Evolutionary conservation across 805 yeast genomes (phyloP).

Genomic region (Priceomyces carsonii): DNA sequence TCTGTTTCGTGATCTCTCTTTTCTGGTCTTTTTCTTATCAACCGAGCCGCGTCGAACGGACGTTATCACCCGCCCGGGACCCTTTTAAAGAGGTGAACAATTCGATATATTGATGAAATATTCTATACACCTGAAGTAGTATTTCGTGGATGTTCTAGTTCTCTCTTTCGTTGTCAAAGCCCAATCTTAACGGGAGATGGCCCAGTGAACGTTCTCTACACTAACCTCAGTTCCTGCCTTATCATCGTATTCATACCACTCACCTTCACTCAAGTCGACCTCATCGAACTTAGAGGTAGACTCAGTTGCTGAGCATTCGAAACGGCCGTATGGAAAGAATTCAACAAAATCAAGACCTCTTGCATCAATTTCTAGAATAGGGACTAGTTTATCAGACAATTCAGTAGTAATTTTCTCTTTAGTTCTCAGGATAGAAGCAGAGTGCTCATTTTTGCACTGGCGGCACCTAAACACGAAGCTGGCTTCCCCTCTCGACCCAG

Average conservation of each 20-base stretch:
- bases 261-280: conserved; percentile 74
- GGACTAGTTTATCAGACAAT: conserved; percentile 36
- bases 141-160: too few species aligned
- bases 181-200: conserved; percentile 43
- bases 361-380: conserved; percentile 71
- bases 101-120: too few species aligned
- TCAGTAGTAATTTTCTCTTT: conserved; percentile 37
- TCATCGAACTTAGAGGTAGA: conserved; percentile 55
- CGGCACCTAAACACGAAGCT: conserved; percentile 78
- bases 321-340: conserved; percentile 68
- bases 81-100: too few species aligned
- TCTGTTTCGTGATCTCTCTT: too few species aligned
- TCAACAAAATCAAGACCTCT: conserved; percentile 78
- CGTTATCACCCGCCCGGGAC: too few species aligned
- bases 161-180: too few species aligned
- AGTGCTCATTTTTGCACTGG: conserved; percentile 51
- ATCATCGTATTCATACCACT: conserved; percentile 96
- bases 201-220: conserved; percentile 72
- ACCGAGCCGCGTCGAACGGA: too few species aligned
- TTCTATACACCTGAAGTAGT: too few species aligned
- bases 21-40: too few species aligned
- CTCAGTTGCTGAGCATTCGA: conserved; percentile 55
- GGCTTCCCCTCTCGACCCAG: conserved; percentile 80
- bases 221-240: conserved; percentile 77
- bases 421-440: conserved; percentile 34